These are phyloP conservation scores for Aureobasidium lini DNA, from an alignment of 2,329 filamentous ascomycete genomes.

Conservation along the genomic window DNA sequence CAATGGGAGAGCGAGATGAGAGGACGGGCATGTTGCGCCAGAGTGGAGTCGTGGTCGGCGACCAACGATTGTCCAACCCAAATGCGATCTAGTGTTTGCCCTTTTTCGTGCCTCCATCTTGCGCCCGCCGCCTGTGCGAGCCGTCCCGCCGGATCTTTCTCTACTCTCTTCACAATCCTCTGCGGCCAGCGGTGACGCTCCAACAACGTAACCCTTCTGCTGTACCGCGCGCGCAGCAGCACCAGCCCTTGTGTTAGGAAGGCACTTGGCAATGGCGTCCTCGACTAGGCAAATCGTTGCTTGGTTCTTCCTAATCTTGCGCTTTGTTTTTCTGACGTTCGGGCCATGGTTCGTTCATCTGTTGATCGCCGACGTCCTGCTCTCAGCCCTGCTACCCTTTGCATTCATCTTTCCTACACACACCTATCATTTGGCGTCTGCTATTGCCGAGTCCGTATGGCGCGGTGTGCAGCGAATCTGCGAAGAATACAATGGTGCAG, in stretches of 20 bases:
- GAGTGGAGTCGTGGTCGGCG: slow-evolving; percentile 9
- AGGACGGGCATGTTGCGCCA: slow-evolving; percentile 4
- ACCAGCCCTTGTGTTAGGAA: not conserved
- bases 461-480: slow-evolving; percentile 52
- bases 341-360: slow-evolving; percentile 49
- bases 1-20: not conserved
- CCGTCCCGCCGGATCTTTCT: slow-evolving; percentile 6
- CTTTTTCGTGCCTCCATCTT: slow-evolving; percentile 1
- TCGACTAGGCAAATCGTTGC: slow-evolving; percentile 4
- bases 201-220: slow-evolving; percentile 9
- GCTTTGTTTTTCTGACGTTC: slow-evolving; percentile 23
- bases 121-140: slow-evolving; percentile 1
- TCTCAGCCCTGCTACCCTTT: slow-evolving; percentile 29
- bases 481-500: slow-evolving; percentile 45
- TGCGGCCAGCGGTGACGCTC: not conserved
- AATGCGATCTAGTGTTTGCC: slow-evolving; percentile 9
- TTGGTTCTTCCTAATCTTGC: slow-evolving; percentile 33
- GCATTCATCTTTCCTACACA: slow-evolving; percentile 35
- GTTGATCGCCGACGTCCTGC: slow-evolving; percentile 40
- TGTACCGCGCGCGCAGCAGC: slow-evolving; percentile 1
- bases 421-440: slow-evolving; percentile 49
- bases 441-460: slow-evolving; percentile 50
- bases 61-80: slow-evolving; percentile 1
- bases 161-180: slow-evolving; percentile 7
- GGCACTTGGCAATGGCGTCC: slow-evolving; percentile 3